These are phyloP conservation scores for Fragaria ananassa DNA, from an alignment of 306 rosid genomes.

Conservation along the genomic window DNA sequence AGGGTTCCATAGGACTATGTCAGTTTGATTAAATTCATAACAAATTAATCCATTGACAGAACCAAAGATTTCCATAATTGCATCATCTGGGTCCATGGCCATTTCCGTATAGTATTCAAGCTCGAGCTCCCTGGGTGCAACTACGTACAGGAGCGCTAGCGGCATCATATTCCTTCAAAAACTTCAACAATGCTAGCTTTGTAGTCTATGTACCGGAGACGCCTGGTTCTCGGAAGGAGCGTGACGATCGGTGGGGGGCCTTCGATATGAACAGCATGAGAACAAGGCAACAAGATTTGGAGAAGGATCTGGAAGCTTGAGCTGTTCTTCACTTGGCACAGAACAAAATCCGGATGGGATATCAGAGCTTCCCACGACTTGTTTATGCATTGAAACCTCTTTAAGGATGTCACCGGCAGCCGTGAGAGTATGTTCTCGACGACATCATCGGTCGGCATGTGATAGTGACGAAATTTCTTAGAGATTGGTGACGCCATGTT, in stretches of 20 bases:
- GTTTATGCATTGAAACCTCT: neutral
- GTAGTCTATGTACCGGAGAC: neutral
- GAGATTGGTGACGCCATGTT: neutral
- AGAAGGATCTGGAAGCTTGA: neutral
- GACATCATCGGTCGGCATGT: neutral
- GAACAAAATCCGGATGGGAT: neutral
- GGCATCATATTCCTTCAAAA: neutral
- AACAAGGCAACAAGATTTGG: too few species aligned
- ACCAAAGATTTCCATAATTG: neutral
- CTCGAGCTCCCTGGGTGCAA: neutral
- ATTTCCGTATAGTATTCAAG: neutral
- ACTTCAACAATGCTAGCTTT: neutral
- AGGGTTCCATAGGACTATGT: too few species aligned
- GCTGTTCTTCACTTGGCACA: neutral
- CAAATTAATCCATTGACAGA: neutral
- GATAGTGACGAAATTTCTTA: neutral
- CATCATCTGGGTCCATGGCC: too few species aligned
- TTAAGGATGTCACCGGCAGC: neutral
- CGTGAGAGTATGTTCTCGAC: neutral
- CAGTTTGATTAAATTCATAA: too few species aligned
- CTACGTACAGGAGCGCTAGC: neutral
- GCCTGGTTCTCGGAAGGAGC: neutral
- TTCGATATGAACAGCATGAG: too few species aligned
- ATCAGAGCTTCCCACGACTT: neutral
- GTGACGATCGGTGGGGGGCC: too few species aligned